A percentile compares a stretch with the other conserved stretches of the same genome.
These are phyloP conservation scores for Candida lessepsii DNA, from an alignment of 805 yeast species.

Conservation along the genomic window DNA sequence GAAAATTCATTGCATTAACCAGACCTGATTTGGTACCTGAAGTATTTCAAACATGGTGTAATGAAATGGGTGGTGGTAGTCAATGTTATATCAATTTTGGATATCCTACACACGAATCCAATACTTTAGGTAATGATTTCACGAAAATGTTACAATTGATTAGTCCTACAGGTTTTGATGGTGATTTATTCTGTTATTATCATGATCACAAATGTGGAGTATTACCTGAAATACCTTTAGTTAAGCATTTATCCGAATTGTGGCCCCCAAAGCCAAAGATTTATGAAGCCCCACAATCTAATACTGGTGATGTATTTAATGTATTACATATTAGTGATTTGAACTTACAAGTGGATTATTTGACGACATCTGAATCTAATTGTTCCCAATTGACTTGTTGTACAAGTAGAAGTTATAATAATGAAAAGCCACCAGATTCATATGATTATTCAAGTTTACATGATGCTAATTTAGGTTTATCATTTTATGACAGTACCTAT, in stretches of 20 bases:
- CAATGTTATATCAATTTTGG: constrained; percentile 22
- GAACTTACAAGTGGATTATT: constrained; percentile 55
- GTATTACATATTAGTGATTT: constrained; percentile 67
- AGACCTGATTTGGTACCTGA: constrained; percentile 42
- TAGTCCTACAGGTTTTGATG: constrained; percentile 54
- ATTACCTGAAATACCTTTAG: constrained; percentile 46
- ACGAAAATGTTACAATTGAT: constrained; percentile 50
- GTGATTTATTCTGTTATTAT: constrained; percentile 35
- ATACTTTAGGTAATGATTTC: constrained; percentile 32
- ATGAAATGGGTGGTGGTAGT: constrained; percentile 35
- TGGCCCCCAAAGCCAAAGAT: constrained; percentile 35
- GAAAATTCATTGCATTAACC: constrained; percentile 28
- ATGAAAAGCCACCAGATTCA: constrained; percentile 17
- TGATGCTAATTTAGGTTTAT: constrained; percentile 16
- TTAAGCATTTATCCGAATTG: constrained; percentile 23
- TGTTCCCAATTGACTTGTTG: constrained; percentile 61
- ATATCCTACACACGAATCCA: constrained; percentile 30
- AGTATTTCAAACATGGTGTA: constrained; percentile 46
- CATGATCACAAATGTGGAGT: constrained; percentile 48
- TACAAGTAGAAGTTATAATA: constrained; percentile 46
- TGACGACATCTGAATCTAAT: constrained; percentile 54
- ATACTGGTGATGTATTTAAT: constrained; percentile 40
- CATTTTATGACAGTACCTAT: constrained; percentile 27
- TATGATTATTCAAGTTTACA: constrained; percentile 29
- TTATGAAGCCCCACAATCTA: constrained; percentile 23